Percentiles rank a stretch among this genome's conserved stretches.
These are phyloP conservation scores for Penicillium sp. DNA, from an alignment of 2,329 filamentous ascomycete species.

Conservation along the genomic window DNA sequence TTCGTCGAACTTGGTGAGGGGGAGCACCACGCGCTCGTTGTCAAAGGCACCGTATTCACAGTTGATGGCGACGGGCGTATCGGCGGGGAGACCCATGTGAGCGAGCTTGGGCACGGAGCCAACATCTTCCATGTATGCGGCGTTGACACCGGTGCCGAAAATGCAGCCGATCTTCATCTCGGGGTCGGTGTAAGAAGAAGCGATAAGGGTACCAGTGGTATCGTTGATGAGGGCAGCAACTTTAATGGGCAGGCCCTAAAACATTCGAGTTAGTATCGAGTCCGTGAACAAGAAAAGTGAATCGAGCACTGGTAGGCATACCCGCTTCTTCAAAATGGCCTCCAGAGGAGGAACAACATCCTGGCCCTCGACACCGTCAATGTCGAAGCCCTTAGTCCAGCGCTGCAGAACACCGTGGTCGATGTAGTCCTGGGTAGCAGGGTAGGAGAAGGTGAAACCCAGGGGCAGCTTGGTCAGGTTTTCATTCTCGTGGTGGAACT, in stretches of 20 bases:
- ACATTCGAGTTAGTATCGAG: conserved; percentile 9
- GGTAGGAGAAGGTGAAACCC: conserved; percentile 95
- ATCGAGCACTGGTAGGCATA: conserved; percentile 33
- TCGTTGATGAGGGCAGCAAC: conserved; percentile 93
- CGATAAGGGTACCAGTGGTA: conserved; percentile 93
- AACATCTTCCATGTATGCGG: conserved; percentile 93
- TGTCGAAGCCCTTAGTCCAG: conserved; percentile 98
- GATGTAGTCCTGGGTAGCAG: conserved; percentile 87
- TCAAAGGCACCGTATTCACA: conserved; percentile 98
- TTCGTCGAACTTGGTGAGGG: conserved; percentile 77
- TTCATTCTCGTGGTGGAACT: conserved; percentile 69
- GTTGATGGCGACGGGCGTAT: conserved; percentile 89
- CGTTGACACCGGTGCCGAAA: conserved; percentile 97
- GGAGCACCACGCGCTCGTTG: conserved; percentile 84
- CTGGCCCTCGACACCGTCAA: conserved; percentile 81
- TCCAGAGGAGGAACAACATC: conserved; percentile 90
- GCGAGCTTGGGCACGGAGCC: conserved; percentile 91
- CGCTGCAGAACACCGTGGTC: conserved; percentile 88
- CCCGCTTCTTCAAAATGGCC: conserved; percentile 65
- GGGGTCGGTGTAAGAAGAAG: conserved; percentile 91
- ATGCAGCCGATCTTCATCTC: conserved; percentile 95
- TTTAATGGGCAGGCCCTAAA: conserved; percentile 80
- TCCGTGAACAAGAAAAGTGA: background rate
- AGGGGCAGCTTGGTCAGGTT: conserved; percentile 63
- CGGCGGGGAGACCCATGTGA: conserved; percentile 78